Evolutionary conservation across 2,329 filamentous ascomycete species (phyloP), one percentile per base, ranked within the genome.

Genomic region (Volutella citrinella): DNA sequence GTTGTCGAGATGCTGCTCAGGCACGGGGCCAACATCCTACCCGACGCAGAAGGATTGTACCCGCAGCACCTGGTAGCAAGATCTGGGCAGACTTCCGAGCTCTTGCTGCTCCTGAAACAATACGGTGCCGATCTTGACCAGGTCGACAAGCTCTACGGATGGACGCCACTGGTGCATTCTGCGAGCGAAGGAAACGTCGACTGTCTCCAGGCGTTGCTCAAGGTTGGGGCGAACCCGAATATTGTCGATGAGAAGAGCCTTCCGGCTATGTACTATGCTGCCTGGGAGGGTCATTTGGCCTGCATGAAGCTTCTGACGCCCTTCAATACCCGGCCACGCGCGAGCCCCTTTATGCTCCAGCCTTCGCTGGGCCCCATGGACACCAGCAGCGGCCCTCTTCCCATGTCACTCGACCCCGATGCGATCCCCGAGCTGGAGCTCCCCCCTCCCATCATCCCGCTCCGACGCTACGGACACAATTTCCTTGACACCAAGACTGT

Each of bases 401-500:
- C 77, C 12, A 82, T 87, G 70, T 74, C 78, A 10, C 70, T 85
- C 41, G 89, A 95, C 51, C 78, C 78, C 1, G 91, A 97, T 62
- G 87, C 86, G 3, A 98, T 98, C 36, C 93, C 93, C 3, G 80
- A 89, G 45, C 80, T 98, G 19, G 90, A 91, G 48, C 73, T 98
- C 10, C 93, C 93, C 15, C 93, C 93, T 14, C 93, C 93, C 0
- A 97, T 98, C 46, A 96, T 98, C 47, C 93, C 93, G 1, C 72
- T 97, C 29, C 80, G 93, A 48, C 79, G 93, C 51, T 98, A 98
- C 53, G 93, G 93, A 12, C 93, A 98, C 67, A 98, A 97, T 62
- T 98, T 98, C 71, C 73, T 98, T 21, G 93, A 98, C 56, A 95
- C 88, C 19, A 98, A 97, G 67, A 95, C 90, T 0, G 94, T 96